Evolutionary conservation across 306 rosid genomes (phyloP).

Genomic region (Medicago arabica): DNA sequence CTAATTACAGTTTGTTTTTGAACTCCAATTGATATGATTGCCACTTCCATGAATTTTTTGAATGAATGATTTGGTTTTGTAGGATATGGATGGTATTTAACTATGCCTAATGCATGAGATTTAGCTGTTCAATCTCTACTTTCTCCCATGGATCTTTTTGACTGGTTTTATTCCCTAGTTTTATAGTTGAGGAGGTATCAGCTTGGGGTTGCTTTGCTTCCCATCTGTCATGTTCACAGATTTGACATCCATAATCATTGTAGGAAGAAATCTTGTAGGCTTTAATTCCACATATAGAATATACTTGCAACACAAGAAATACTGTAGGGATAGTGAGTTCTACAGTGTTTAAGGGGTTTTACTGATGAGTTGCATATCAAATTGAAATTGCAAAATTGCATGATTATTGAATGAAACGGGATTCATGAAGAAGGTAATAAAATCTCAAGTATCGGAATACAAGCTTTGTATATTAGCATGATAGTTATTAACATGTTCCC

Average conservation of each 20-base stretch:
- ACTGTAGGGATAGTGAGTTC: slow-evolving; percentile 14
- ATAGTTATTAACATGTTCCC: slow-evolving; percentile 13
- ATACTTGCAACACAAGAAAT: slow-evolving; percentile 27
- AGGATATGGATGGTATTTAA: slow-evolving; percentile 11
- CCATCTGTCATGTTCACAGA: slow-evolving; percentile 23
- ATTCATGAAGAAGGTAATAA: slow-evolving; percentile 26
- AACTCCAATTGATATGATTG: neutral
- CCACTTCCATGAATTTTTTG: slow-evolving; percentile 30
- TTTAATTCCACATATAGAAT: slow-evolving; percentile 15
- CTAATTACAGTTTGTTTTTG: slow-evolving; percentile 13
- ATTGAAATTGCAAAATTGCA: slow-evolving; percentile 23
- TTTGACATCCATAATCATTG: slow-evolving; percentile 28
- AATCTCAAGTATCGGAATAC: slow-evolving; percentile 21
- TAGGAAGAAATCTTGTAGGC: slow-evolving; percentile 16
- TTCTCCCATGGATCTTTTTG: slow-evolving; percentile 28
- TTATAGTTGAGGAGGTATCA: neutral
- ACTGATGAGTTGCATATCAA: slow-evolving; percentile 30
- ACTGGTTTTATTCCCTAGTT: slow-evolving; percentile 10
- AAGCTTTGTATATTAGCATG: neutral
- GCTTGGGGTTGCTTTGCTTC: slow-evolving; percentile 20
- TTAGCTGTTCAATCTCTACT: slow-evolving; percentile 21
- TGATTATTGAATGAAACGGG: slow-evolving; percentile 31
- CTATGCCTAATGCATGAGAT: slow-evolving; percentile 1
- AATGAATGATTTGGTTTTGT: slow-evolving; percentile 39
- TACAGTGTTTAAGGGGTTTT: slow-evolving; percentile 24